Base-by-base conservation (phyloP, 257 asterid genomes). In the Jaltomata sinuosa region DNA sequence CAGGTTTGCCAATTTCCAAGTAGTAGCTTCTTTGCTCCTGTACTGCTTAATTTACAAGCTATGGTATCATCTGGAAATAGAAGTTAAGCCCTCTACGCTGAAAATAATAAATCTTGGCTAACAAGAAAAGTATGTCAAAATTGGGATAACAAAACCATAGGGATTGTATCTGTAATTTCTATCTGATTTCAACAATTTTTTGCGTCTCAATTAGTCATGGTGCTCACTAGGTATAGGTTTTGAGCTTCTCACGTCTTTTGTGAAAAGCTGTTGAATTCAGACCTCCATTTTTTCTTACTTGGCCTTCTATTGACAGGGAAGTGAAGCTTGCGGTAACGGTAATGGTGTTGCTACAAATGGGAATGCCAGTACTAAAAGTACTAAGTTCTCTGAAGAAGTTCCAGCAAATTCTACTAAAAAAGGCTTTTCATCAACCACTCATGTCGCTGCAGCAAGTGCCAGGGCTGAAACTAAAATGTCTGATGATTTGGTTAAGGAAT, bases 1-100 rank as follows among this genome's bases (percentile, higher is more conserved):
- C 94, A 91, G 99, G 99, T 96, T 85, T 90, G 91, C 85, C 79
- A 83, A 79, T 47, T 49, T 49, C 81, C 22, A 47, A 76, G 45
- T 83, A 15, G 27, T 49, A 55, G 71, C 57, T 32, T 71, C 18
- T 8, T 85, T 53, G 11, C 50, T 42, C 25, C 57, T 2, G 6
- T 74, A 21, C 38, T 59, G 45, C 79, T 12, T 32, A 38, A 21
- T 16, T 55, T 68, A 52, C 12, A 57, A n/a, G 25, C 59, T 52
- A 25, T 4, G 65, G 15, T 34, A 52, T 78, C n/a, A 76, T 76
- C 81, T 47, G 81, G 59, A 76, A 49, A 27, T 11, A 27, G 14
- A 76, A 76, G 45, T 47, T 47, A 5, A 4, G 11, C 27, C 22
- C 40, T 49, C 5, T 47, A 27, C 0, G 10, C 59, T 76, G 62